Evolutionary conservation across 2,329 filamentous ascomycete genomes (phyloP), one percentile per base, ranked within the genome.

Genomic region (Fusarium marasasianum): DNA sequence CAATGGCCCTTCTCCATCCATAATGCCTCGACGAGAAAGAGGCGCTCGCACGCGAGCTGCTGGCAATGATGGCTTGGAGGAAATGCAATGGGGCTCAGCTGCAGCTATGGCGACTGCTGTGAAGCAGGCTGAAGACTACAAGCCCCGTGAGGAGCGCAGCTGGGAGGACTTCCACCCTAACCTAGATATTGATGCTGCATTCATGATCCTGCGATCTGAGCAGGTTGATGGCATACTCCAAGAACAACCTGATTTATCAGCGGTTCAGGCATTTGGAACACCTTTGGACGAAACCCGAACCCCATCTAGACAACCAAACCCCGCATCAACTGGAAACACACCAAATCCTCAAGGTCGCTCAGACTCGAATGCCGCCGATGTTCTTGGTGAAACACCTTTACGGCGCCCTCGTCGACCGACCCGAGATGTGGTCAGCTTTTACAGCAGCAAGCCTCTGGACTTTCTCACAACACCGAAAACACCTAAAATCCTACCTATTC

Each of bases 161-260:
- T 99, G 96, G 95, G 95, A 98, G 79, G 96, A 99, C 81, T 98
- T 98, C 74, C 96, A 99, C 82, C 95, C 94, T 0, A 94, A 98
- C 78, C 89, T 99, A 59, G 95, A 98, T 84, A 95, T 98, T 55
- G 94, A 98, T 64, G 89, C 89, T 18, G 90, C 89, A 8, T 92
- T 98, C 73, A 90, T 92, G 75, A 87, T 98, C 6, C 95, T 95
- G 80, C 91, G 89, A 55, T 91, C 95, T 5, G 92, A 96, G 72
- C 94, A 97, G 74, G 92, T 98, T 12, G 96, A 98, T 80, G 94
- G 94, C 26, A 86, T 91, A 47, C 84, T 86, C 7, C 84, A 77
- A 60, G 81, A 80, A 24, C 74, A 82, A 2, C 84, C 84, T 10
- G 79, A 77, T 41, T 82, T 82, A 13, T 84, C 85, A n/a, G 74